Evolutionary conservation across 2,329 filamentous ascomycete genomes (phyloP), one percentile per base, ranked within the genome.

Genomic region (Neoarthrinium moseri): DNA sequence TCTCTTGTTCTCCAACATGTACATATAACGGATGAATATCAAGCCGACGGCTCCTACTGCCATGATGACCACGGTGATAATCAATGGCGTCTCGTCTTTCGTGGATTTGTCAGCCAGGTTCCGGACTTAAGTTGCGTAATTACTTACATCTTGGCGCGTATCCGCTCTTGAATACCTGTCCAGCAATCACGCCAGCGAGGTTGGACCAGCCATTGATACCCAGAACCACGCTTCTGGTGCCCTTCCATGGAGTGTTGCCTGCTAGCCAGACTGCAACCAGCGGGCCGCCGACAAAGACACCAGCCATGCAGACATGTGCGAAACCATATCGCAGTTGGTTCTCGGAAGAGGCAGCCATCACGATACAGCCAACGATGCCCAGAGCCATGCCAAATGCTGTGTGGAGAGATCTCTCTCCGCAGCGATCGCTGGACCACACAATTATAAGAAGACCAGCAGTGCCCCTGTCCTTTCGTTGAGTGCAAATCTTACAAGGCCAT

Each of bases 201-300:
- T 57, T 57, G 11, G 59, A 74, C 70, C 75, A 80, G 6, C 76
- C 76, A 48, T 80, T 79, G 48, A 80, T 69, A 1, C 76, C 77
- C 5, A 80, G 68, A 3, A 78, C 58, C 8, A 79, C 65, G 5
- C 74, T 72, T 24, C 76, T 67, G 49, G 77, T 78, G 6, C 75
- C 76, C 0, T 75, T 74, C 38, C 72, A 70, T 0, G 75, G 75
- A 4, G 73, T 78, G 52, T 80, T 80, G 20, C 72, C 74, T 2
- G 73, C 70, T 3, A 79, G 67, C 77, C 77, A 80, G 0, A 76
- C 74, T 0, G 78, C 75, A 1, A 74, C 75, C 7, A 80, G 63
- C 0, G 77, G 77, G 1, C 69, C 73, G 0, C 76, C 73, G 29
- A 78, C 70, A 48, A 75, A 80, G 2, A 56, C 49, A 23, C 54